A percentile compares a stretch with the other conserved stretches of the same genome.
phyloP scores from a whole-genome alignment of 257 asterid species.

The Przewalskia tangutica region DNA sequence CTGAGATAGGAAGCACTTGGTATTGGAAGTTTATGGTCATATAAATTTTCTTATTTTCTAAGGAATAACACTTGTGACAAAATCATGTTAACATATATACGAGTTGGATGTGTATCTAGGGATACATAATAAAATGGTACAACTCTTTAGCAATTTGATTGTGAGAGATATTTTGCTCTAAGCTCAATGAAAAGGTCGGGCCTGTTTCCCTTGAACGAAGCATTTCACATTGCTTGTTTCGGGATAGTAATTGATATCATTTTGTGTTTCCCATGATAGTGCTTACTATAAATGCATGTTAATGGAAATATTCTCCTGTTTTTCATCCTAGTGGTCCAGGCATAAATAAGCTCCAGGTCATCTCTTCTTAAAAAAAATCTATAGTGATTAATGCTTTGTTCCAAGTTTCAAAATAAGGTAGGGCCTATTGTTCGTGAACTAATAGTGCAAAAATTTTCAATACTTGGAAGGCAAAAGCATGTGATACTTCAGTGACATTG shows the following conservation, averaged over 20 bases:
- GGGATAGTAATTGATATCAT: no score
- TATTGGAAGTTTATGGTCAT: not conserved
- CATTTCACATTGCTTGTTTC: no score
- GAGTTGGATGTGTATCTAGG: not conserved
- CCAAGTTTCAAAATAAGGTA: not conserved
- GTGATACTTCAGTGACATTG: not conserved
- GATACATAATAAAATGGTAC: no score
- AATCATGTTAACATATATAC: not conserved
- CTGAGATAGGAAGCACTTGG: not conserved
- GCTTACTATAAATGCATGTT: no score
- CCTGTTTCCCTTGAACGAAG: no score
- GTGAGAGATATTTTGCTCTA: not conserved
- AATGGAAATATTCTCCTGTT: no score
- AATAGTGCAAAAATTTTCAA: not conserved
- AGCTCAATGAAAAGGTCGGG: no score
- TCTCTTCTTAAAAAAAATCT: not conserved
- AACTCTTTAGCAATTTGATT: not conserved
- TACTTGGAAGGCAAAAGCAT: not conserved
- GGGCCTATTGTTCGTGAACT: not conserved
- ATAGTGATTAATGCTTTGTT: not conserved
- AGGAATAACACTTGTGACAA: conserved; percentile 15
- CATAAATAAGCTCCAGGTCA: not conserved
- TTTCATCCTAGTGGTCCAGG: not conserved
- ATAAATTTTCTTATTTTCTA: conserved; percentile 12
- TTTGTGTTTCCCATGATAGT: no score